Evolutionary conservation across 345 rosid genomes (phyloP), one percentile per base, ranked within the genome.

Genomic region (Populus davidiana): DNA sequence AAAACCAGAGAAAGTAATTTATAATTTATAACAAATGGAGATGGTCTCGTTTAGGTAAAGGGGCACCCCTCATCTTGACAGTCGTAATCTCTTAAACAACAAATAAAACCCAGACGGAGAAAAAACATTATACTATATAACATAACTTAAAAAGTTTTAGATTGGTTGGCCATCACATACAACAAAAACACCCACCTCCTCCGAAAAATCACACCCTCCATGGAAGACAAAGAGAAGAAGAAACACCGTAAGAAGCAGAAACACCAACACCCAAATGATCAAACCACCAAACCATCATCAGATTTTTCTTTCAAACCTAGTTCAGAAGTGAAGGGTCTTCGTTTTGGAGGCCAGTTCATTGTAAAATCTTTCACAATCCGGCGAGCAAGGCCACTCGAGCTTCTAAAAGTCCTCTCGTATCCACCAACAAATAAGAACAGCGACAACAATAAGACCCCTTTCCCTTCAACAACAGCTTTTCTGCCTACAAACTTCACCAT

Each of bases 341-440:
- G 87, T 18, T 93, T 93, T 78, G 99, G 97, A 3, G 96, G 94
- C 71, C 99, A 96, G 38, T 88, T 96, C 82, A 85, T 96, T 6
- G 94, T 96, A 18, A 96, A 91, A 84, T 96, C 99, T 18, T 96
- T 96, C 93, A 96, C 98, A 21, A 86, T 96, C 87, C 86, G 98
- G 0, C 80, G 93, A 47, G 97, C 96, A 43, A 85, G 88, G 77
- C 91, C 98, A 3, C 80, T 90, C 3, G 98, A 96, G 84, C 92
- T 96, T 68, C 89, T 91, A 1, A 92, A 90, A 77, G 86, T 96
- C 77, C 93, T 96, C 41, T 85, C 94, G 7, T 89, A 88, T 81
- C 94, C 97, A 21, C 81, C 88, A 18, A 68, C 90, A 35, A 74
- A 69, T 44, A 84, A 78, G 68, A 67, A 36, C 68, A 73, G 39